Base-by-base conservation (phyloP, 192 early-diverging fungal genomes). In the Rhizophagus prolifer region DNA sequence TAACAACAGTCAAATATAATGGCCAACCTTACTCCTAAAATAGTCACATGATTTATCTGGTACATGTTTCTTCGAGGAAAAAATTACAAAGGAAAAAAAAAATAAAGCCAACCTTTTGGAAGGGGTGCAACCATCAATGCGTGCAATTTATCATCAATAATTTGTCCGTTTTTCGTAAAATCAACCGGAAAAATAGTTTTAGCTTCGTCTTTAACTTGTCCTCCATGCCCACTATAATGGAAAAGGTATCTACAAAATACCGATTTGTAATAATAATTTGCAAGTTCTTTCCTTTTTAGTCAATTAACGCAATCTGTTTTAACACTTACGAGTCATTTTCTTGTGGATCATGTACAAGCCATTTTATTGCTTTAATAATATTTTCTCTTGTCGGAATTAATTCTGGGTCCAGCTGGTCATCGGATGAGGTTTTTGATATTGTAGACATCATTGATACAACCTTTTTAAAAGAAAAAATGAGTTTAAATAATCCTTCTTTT, bases 1-100 rank as follows among this genome's bases (percentile, higher is more conserved):
- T 95, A 91, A 81, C 94, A 95, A 72, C 90, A 94, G 79, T 95
- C 94, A 81, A 93, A 94, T 59, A 95, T 88, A 1, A 88, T 92
- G 0, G 94, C 94, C 74, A 95, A 77, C 30, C 92, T 89, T 54
- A 88, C 90, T 23, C 94, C 83, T 50, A 78, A 30, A 63, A 38
- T n/a, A 34, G 21, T 44, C 5, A 54, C 16, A 0, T 30, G 9
- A 63, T 63, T 30, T 14, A 38, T 8, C 0, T 38, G 36, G 7
- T 16, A 31, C 3, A 63, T 25, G 3, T 16, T 63, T 12, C 2
- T 62, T 63, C 9, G 13, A 9, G 13, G 9, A 63, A 25, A 62
- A 28, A 30, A 9, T n/a, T 30, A 26, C 4, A 26, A 30, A 30
- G 5, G 31, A 34, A 34, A 34, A 34, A 31, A 34, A 63, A 63